phyloP scores from a whole-genome alignment of 169 alveolate species.

The Theileria equi region DNA sequence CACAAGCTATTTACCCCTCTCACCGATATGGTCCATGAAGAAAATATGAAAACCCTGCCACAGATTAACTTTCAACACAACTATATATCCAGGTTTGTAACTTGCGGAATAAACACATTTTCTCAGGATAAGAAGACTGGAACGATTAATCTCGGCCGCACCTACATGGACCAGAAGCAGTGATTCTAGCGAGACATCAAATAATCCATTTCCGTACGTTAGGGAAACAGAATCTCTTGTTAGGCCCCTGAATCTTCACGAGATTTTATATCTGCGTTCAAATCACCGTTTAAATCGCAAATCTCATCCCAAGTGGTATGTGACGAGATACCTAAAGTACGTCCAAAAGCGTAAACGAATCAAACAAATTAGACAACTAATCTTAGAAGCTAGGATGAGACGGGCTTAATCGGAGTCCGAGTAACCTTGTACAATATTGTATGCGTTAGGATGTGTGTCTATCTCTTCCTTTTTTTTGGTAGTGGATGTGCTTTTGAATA shows the following conservation, averaged over 20 bases:
- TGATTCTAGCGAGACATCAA: conserved; percentile 55
- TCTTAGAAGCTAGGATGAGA: conserved; percentile 17
- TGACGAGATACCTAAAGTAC: conserved; percentile 51
- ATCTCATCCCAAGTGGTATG: conserved; percentile 75
- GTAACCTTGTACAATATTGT: conserved; percentile 31
- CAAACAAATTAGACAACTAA: conserved; percentile 44
- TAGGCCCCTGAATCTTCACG: conserved; percentile 59
- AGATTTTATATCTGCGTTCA: conserved; percentile 61
- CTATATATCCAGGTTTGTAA: too few relatives aligned
- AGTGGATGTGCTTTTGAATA: not conserved
- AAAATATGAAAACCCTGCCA: too few relatives aligned
- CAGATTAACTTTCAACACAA: too few relatives aligned
- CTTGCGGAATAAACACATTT: conserved; percentile 1
- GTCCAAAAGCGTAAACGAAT: conserved; percentile 33
- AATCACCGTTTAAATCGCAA: conserved; percentile 67
- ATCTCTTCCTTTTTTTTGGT: not conserved
- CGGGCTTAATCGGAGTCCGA: conserved; percentile 44
- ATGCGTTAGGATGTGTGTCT: not conserved
- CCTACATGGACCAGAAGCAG: conserved; percentile 68
- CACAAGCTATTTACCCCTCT: too few relatives aligned
- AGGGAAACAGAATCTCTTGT: conserved; percentile 73
- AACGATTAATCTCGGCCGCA: conserved; percentile 58
- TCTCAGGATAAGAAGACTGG: conserved; percentile 55
- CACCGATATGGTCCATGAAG: too few relatives aligned
- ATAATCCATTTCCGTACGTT: conserved; percentile 75